Evolutionary conservation across 192 early-diverging fungal species (phyloP).

Genomic region (Funneliformis geosporum): DNA sequence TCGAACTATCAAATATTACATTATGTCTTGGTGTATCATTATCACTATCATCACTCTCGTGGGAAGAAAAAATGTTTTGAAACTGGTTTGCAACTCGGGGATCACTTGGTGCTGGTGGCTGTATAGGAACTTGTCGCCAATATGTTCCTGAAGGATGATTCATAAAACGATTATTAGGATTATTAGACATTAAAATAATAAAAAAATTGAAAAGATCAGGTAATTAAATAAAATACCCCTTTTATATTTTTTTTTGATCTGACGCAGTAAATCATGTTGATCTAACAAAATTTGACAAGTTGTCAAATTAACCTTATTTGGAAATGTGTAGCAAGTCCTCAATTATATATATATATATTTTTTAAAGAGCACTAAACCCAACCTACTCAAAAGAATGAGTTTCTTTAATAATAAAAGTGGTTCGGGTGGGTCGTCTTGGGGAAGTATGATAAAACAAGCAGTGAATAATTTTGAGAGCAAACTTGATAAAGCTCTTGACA

Average conservation of each 20-base stretch:
- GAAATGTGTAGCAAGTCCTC: no score
- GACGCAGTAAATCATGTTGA: no score
- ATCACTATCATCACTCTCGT: not conserved
- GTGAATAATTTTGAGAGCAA: constrained; percentile 72
- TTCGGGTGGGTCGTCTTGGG: constrained; percentile 41
- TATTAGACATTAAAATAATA: not conserved
- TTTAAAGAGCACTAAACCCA: no score
- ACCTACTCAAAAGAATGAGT: constrained; percentile 1
- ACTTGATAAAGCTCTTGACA: constrained; percentile 69
- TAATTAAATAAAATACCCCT: no score
- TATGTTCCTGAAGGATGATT: not conserved
- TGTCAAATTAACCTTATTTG: no score
- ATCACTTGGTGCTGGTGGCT: not conserved
- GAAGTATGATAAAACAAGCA: constrained; percentile 68
- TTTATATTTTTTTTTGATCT: no score
- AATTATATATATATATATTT: no score
- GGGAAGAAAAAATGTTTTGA: not conserved
- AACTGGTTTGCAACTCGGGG: not conserved
- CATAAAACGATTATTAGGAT: not conserved
- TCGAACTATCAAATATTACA: not conserved
- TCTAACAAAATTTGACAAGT: no score
- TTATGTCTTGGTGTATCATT: not conserved
- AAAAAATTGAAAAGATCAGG: no score
- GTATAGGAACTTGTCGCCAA: not conserved
- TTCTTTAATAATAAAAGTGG: constrained; percentile 18